Base-by-base conservation (phyloP, 75 land plant species). In the Picea sitchensis region DNA sequence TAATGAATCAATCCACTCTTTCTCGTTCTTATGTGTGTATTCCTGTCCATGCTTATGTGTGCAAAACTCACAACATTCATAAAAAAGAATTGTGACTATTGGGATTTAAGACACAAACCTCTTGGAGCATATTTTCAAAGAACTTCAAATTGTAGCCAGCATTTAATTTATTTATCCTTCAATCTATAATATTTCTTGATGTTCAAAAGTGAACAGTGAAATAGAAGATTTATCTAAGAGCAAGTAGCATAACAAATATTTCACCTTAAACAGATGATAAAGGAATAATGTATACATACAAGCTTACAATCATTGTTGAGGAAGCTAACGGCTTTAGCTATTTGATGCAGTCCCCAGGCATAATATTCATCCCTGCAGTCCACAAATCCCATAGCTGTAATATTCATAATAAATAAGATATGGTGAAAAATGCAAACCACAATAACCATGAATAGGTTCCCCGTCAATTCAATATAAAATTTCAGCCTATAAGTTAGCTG, bases 301-400 rank as follows among this genome's bases (percentile, higher is more conserved):
- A 97, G 92, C 82, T 95, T 97, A 82, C 99, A 97, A 78, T 97
- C 99, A 82, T 97, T 97, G 88, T 97, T 97, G n/a, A 97, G 80
- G 67, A 97, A 97, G 92, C 99, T 97, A 72, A 97, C 96, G 78
- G 99, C 99, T 85, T 93, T 95, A 44, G 98, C 91, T 65, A 97
- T 89, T 79, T 95, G 99, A 86, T 92, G 92, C 51, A 97, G 87
- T 23, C 99, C 99, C 99, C 98, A 95, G 14, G 99, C 98, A 87
- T 84, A 97, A 83, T 95, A 97, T 80, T 97, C 99, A 84, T 97
- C 96, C 90, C 99, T 97, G 89, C 74, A 71, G 44, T 71, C 51
- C 32, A 18, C 76, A 62, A 78, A 32, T 78, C 8, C 44, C 8
- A 14, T 36, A 73, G n/a, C 32, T 32, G 44, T 71, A 65, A 78